Conservation (phyloP, 2,329 filamentous ascomycete species). For the Fusarium udum region DNA sequence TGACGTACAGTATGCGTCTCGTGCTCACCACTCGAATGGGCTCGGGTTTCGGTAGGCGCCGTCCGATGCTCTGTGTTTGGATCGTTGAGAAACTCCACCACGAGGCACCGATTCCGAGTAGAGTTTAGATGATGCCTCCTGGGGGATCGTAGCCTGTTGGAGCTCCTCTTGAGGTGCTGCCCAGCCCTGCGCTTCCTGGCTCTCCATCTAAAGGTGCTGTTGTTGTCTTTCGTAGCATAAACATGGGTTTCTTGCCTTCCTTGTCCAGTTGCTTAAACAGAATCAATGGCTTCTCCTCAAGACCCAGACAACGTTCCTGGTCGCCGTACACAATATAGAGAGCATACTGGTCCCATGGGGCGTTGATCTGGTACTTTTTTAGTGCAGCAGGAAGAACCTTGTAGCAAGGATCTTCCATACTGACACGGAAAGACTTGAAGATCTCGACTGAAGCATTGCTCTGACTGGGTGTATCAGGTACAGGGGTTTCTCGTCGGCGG, state of each 20-base stretch:
- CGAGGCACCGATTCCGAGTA: neutral
- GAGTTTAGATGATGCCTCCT: conserved; percentile 65
- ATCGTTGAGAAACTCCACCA: conserved; percentile 8
- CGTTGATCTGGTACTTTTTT: conserved; percentile 98
- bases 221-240: conserved; percentile 85
- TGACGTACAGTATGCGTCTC: conserved; percentile 30
- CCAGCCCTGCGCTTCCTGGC: conserved; percentile 64
- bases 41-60: conserved; percentile 38
- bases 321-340: conserved; percentile 99
- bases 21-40: conserved; percentile 12
- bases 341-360: conserved; percentile 96
- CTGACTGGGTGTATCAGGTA: conserved; percentile 67
- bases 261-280: conserved; percentile 97
- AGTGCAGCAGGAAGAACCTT: conserved; percentile 95
- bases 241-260: conserved; percentile 98
- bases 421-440: conserved; percentile 98
- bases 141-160: conserved; percentile 65
- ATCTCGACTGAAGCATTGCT: conserved; percentile 82
- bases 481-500: conserved; percentile 69
- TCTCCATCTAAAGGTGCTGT: conserved; percentile 62
- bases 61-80: conserved; percentile 2
- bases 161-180: conserved; percentile 55
- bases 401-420: conserved; percentile 97
- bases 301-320: conserved; percentile 89
- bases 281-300: conserved; percentile 93